phyloP scores from a whole-genome alignment of 768 basidiomycete species.

The Saitozyma sp. region DNA sequence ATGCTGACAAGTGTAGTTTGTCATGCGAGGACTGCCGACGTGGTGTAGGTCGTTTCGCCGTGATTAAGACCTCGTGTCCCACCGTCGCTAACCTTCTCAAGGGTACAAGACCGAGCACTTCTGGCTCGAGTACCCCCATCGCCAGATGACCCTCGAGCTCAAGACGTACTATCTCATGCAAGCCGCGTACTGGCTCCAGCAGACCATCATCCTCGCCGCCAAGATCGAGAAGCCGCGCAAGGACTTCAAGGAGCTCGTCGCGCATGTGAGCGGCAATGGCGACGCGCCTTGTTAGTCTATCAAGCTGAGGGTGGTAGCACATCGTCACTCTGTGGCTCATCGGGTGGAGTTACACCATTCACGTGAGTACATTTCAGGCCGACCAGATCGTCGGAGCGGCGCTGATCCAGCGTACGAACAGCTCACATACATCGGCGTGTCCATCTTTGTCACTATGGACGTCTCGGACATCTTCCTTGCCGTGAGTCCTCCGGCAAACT shows the following conservation, averaged over 20 bases:
- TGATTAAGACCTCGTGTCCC: not conserved
- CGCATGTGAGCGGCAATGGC: slow-evolving; percentile 58
- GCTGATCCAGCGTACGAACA: slow-evolving; percentile 19
- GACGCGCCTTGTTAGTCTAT: not conserved
- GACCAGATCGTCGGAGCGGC: slow-evolving; percentile 57
- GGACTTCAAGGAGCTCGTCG: slow-evolving; percentile 81
- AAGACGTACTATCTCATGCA: slow-evolving; percentile 95
- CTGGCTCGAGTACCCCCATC: slow-evolving; percentile 88
- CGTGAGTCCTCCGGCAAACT: slow-evolving; percentile 58
- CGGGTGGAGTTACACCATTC: slow-evolving; percentile 62
- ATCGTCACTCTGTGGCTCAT: slow-evolving; percentile 92
- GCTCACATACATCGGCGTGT: slow-evolving; percentile 82
- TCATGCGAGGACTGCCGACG: slow-evolving; percentile 78
- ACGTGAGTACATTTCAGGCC: slow-evolving; percentile 4
- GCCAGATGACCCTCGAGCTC: slow-evolving; percentile 78
- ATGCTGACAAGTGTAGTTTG: slow-evolving; percentile 58
- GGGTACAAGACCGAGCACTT: slow-evolving; percentile 67
- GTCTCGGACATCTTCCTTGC: slow-evolving; percentile 86
- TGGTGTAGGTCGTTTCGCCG: slow-evolving; percentile 65
- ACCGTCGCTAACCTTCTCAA: slow-evolving; percentile 7
- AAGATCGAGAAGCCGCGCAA: slow-evolving; percentile 91
- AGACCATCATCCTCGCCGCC: slow-evolving; percentile 76
- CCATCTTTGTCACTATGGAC: slow-evolving; percentile 96
- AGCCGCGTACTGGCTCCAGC: slow-evolving; percentile 90
- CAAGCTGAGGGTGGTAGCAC: slow-evolving; percentile 56